Evolutionary conservation across 345 rosid species (phyloP).

Genomic region (Brassica juncea): DNA sequence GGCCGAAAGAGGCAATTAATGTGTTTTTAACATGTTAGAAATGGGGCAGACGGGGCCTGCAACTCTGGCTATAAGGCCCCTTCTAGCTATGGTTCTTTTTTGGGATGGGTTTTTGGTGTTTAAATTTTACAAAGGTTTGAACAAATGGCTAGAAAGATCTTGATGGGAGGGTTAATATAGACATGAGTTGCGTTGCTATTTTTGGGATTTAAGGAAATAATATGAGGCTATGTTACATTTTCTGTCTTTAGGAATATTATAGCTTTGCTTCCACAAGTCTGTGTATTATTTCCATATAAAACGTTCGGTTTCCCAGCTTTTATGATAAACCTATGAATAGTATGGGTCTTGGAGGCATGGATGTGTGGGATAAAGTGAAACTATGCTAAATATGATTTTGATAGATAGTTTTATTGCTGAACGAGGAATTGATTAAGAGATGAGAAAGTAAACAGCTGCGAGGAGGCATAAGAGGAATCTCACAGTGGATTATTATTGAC

Average conservation of each 20-base stretch:
- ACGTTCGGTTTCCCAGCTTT: conserved; percentile 15
- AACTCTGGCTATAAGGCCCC: conserved; percentile 32
- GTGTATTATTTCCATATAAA: conserved; percentile 3
- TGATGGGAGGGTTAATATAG: conserved; percentile 27
- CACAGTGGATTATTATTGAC: not conserved
- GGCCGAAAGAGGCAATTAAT: not conserved
- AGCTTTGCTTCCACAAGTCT: not conserved
- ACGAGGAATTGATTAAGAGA: not conserved
- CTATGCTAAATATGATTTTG: not conserved
- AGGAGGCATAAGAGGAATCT: not conserved
- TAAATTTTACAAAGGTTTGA: not conserved
- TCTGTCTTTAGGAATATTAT: conserved; percentile 29
- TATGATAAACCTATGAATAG: conserved; percentile 31
- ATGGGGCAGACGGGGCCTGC: conserved; percentile 28
- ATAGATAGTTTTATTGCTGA: conserved; percentile 1
- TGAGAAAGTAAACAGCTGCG: not conserved
- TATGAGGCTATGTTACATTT: conserved; percentile 29
- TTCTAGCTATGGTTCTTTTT: conserved; percentile 6
- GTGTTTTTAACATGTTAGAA: conserved; percentile 6
- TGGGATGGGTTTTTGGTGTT: not conserved
- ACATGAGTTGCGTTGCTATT: conserved; percentile 13
- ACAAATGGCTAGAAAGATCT: conserved; percentile 3
- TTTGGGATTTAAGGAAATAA: conserved; percentile 14
- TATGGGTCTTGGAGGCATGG: not conserved
- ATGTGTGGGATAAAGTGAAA: conserved; percentile 8